phyloP scores from a whole-genome alignment of 139 green algal species.

The Diplosphaera chodatii region DNA sequence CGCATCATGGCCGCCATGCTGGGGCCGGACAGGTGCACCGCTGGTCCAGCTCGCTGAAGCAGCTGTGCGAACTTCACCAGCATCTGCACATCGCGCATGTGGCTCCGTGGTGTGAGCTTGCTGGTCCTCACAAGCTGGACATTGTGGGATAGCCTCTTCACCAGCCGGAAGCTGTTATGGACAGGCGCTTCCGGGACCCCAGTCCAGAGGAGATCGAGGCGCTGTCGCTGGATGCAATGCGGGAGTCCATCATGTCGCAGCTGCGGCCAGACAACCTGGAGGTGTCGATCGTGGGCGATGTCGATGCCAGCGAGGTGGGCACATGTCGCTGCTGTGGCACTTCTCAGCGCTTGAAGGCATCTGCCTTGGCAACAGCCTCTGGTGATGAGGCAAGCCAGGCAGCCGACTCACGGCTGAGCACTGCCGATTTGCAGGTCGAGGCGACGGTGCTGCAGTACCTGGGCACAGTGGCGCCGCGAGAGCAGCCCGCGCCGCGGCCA shows the following conservation, averaged over 20 bases:
- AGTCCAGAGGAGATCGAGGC: slow-evolving; percentile 74
- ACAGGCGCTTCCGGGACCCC: slow-evolving; percentile 74
- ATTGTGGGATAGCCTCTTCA: too few species aligned
- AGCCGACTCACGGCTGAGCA: too few species aligned
- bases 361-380: too few species aligned
- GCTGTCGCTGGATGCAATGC: slow-evolving; percentile 74
- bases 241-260: slow-evolving; percentile 53
- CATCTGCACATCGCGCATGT: too few species aligned
- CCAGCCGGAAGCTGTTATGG: too few species aligned
- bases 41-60: too few species aligned
- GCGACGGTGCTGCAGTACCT: slow-evolving; percentile 46
- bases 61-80: too few species aligned
- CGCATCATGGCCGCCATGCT: slow-evolving; percentile 83
- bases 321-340: slow-evolving; percentile 39
- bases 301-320: slow-evolving; percentile 74
- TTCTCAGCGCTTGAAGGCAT: too few species aligned
- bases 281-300: slow-evolving; percentile 87
- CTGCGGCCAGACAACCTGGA: slow-evolving; percentile 63
- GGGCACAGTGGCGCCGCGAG: slow-evolving; percentile 48
- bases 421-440: slow-evolving; percentile 23
- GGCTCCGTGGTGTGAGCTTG: background rate
- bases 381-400: too few species aligned
- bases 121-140: too few species aligned
- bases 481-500: background rate
- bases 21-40: slow-evolving; percentile 54